A percentile compares a stretch with the other conserved stretches of the same genome.
These are phyloP conservation scores for Mrakia gelida DNA, from an alignment of 768 basidiomycete genomes.

Conservation along the genomic window DNA sequence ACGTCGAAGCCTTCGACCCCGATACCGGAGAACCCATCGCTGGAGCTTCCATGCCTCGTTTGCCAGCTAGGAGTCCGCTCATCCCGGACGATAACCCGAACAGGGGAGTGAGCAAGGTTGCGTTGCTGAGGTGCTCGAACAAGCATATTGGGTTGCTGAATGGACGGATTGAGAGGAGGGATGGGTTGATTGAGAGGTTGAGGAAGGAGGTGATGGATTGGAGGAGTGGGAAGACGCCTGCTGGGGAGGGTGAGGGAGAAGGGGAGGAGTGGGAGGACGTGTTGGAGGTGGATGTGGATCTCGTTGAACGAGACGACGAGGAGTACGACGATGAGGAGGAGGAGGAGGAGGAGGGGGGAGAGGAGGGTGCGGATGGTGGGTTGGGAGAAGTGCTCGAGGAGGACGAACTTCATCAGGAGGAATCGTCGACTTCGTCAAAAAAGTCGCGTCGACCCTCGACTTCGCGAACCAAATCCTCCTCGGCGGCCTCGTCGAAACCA, in stretches of 20 bases:
- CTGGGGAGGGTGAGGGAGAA: conserved; percentile 44
- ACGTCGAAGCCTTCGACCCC: conserved; percentile 61
- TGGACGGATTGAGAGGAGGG: conserved; percentile 69
- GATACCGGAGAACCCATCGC: conserved; percentile 72
- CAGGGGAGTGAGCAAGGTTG: conserved; percentile 88
- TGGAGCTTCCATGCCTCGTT: conserved; percentile 81
- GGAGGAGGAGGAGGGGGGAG: background rate
- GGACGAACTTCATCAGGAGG: conserved; percentile 53
- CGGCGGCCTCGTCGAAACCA: background rate
- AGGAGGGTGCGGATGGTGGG: background rate
- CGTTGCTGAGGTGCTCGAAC: conserved; percentile 84
- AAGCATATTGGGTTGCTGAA: conserved; percentile 76
- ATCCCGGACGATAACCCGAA: conserved; percentile 82
- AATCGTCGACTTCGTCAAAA: background rate
- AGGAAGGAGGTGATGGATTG: conserved; percentile 60
- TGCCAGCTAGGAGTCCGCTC: conserved; percentile 64
- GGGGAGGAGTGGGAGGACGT: conserved; percentile 43
- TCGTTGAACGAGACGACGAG: conserved; percentile 30
- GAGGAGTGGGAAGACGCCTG: conserved; percentile 30
- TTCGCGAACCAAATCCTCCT: background rate
- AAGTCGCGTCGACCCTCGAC: background rate
- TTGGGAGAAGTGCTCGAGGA: conserved; percentile 52
- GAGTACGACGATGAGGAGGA: background rate
- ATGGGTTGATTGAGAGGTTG: conserved; percentile 59
- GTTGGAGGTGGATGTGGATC: conserved; percentile 46